Conservation (phyloP, 352 stramenopile genomes). For the Thraustochytrium striatum region DNA sequence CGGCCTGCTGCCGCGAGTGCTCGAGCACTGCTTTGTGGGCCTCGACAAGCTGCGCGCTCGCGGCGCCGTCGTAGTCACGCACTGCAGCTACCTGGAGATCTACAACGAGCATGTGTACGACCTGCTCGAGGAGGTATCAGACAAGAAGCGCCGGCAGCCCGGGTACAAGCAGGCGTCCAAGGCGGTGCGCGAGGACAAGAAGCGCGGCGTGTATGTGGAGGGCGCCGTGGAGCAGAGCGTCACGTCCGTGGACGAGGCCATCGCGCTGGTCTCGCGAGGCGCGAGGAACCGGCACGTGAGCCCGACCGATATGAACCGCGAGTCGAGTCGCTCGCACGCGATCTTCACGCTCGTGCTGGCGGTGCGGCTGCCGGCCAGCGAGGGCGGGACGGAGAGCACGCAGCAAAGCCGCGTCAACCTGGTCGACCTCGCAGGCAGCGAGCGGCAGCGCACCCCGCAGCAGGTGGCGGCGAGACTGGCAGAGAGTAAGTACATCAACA, state of each 20-base stretch:
- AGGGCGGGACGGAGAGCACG: constrained; percentile 55
- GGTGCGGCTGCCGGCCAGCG: constrained; percentile 50
- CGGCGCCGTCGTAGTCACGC: constrained; percentile 46
- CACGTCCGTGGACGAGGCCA: constrained; percentile 56
- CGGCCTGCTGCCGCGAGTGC: constrained; percentile 56
- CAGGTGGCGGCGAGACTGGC: too few species aligned
- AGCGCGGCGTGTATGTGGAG: constrained; percentile 64
- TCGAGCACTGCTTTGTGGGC: constrained; percentile 54
- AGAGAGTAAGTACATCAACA: constrained; percentile 54
- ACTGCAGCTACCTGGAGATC: constrained; percentile 60
- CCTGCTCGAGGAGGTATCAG: too few species aligned
- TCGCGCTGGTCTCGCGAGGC: constrained; percentile 52
- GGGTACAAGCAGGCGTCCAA: too few species aligned
- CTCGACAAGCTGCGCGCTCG: constrained; percentile 12
- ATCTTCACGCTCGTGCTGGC: constrained; percentile 93
- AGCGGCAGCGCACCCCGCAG: constrained; percentile 59
- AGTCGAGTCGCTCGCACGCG: constrained; percentile 88
- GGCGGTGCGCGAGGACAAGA: constrained; percentile 63
- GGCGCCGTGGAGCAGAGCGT: constrained; percentile 60
- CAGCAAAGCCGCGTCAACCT: constrained; percentile 59
- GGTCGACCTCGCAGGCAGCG: constrained; percentile 45
- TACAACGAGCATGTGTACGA: constrained; percentile 62
- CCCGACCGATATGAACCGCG: constrained; percentile 92
- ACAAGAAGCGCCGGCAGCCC: too few species aligned
- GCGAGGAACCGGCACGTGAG: constrained; percentile 73